phyloP scores from a whole-genome alignment of 75 land plant species.

The Ceratopteris richardii region DNA sequence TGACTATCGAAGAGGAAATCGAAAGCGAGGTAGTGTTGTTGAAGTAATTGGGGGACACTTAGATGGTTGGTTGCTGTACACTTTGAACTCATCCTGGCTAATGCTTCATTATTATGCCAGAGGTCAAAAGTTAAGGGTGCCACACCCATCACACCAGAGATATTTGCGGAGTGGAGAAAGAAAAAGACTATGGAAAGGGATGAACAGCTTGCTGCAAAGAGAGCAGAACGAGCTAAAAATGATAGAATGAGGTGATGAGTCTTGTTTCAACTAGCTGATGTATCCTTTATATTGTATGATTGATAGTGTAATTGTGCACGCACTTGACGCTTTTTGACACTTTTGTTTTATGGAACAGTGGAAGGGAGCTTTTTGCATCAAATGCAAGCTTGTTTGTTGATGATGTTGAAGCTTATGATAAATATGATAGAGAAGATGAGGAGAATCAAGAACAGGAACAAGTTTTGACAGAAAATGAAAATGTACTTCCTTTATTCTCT shows the following conservation, averaged over 20 bases:
- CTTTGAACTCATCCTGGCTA: not conserved
- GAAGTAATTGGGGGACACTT: no score
- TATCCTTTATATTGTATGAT: no score
- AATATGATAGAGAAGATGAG: conserved; percentile 74
- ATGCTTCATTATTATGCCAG: conserved; percentile 15
- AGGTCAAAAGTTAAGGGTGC: conserved; percentile 44
- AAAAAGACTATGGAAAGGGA: conserved; percentile 71
- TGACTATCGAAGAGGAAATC: conserved; percentile 92
- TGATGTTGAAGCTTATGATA: conserved; percentile 93
- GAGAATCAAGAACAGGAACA: conserved; percentile 10
- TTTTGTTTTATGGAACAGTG: conserved; percentile 44
- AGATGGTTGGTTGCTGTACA: no score
- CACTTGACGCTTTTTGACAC: not conserved
- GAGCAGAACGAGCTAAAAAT: conserved; percentile 90
- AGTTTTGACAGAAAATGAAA: not conserved
- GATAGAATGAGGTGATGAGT: conserved; percentile 98
- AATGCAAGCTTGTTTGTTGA: conserved; percentile 98
- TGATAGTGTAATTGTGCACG: not conserved
- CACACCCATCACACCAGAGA: conserved; percentile 78
- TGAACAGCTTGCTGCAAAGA: conserved; percentile 63
- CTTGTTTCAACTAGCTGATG: no score
- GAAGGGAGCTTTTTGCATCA: conserved; percentile 86
- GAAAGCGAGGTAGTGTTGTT: conserved; percentile 64
- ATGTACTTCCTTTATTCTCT: no score
- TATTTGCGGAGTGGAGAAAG: conserved; percentile 89